These are phyloP conservation scores for Coprinopsis sp. DNA, from an alignment of 768 basidiomycete species.

Conservation along the genomic window DNA sequence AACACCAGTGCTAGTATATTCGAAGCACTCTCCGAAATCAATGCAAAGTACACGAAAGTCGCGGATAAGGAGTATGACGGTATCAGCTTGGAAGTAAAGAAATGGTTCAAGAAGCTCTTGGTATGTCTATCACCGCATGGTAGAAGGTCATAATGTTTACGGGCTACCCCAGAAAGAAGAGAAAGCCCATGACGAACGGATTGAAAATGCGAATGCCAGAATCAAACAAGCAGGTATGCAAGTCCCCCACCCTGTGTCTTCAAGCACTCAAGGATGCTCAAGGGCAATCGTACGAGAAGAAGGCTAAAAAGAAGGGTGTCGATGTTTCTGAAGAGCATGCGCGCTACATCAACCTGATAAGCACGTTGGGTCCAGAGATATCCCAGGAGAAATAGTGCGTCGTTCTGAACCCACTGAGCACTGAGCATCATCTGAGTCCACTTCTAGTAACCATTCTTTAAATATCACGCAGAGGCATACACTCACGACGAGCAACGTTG, in stretches of 20 bases:
- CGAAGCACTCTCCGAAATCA: conserved; percentile 66
- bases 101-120: conserved; percentile 82
- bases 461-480: conserved; percentile 59
- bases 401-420: conserved; percentile 22
- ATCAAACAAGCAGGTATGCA: conserved; percentile 70
- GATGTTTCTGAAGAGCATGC: conserved; percentile 73
- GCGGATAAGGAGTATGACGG: conserved; percentile 68
- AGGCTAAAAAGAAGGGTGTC: conserved; percentile 64
- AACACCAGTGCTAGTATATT: conserved; percentile 60
- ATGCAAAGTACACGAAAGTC: conserved; percentile 69
- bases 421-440: not conserved
- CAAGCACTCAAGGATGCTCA: conserved; percentile 7
- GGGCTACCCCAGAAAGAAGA: conserved; percentile 64
- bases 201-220: conserved; percentile 59
- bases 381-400: conserved; percentile 77
- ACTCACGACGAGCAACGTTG: conserved; percentile 53
- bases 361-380: conserved; percentile 68
- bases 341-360: conserved; percentile 71
- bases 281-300: conserved; percentile 78
- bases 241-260: conserved; percentile 1
- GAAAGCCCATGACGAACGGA: conserved; percentile 67
- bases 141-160: not conserved
- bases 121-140: conserved; percentile 28
- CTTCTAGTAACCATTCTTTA: conserved; percentile 58
- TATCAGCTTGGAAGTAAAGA: conserved; percentile 67